Evolutionary conservation across 2,329 filamentous ascomycete genomes (phyloP).

Genomic region (Conoideocrella luteorostrata): DNA sequence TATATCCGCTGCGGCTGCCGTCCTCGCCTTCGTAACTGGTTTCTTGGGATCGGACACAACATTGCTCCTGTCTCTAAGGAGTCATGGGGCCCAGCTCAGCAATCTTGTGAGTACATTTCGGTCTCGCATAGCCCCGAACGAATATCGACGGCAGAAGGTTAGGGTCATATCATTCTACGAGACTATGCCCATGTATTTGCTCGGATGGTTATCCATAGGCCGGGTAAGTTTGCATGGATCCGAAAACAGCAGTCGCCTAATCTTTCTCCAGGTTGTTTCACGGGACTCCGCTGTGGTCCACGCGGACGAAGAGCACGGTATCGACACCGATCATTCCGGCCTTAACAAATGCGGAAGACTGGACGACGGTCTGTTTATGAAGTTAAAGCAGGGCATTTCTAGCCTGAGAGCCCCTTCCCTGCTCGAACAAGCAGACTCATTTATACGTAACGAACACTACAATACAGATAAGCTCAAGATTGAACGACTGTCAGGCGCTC

Average conservation of each 20-base stretch:
- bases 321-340: background rate
- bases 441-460: constrained; percentile 7
- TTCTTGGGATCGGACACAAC: background rate
- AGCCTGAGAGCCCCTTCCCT: constrained; percentile 3
- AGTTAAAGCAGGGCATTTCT: background rate
- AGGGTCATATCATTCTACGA: background rate
- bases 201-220: background rate
- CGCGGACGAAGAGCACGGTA: background rate
- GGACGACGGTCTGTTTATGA: background rate
- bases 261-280: background rate
- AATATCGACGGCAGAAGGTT: background rate
- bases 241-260: too few species aligned
- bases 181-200: background rate
- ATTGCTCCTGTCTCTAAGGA: background rate
- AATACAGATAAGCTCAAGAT: constrained; percentile 13
- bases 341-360: background rate
- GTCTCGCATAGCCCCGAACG: too few species aligned
- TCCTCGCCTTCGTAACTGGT: background rate
- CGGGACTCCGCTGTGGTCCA: background rate
- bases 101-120: background rate
- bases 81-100: background rate
- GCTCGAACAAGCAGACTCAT: background rate
- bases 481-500: constrained; percentile 1
- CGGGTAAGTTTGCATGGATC: background rate
- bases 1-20: background rate